A percentile compares a stretch with the other conserved stretches of the same genome.
phyloP scores from a whole-genome alignment of 345 rosid species.

The Gynandropsis gynandra region DNA sequence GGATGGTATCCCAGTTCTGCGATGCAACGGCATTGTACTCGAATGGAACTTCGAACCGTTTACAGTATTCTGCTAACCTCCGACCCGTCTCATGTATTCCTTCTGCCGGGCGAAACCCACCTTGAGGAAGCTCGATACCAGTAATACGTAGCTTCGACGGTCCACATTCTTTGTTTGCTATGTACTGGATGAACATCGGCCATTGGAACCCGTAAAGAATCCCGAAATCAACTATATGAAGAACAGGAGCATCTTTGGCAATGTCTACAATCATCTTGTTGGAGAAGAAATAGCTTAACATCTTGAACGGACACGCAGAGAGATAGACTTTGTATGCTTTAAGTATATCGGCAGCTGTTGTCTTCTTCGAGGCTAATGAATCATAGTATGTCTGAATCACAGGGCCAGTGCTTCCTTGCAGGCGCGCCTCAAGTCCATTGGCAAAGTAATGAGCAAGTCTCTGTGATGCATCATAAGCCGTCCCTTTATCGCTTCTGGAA shows the following conservation, averaged over 20 bases:
- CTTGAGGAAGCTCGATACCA: constrained; percentile 74
- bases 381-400: constrained; percentile 29
- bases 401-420: constrained; percentile 36
- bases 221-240: constrained; percentile 86
- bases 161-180: constrained; percentile 37
- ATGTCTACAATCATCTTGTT: constrained; percentile 39
- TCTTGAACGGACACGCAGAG: constrained; percentile 52
- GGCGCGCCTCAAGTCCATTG: constrained; percentile 70
- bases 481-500: constrained; percentile 47
- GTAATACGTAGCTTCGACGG: constrained; percentile 70
- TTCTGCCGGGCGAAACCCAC: constrained; percentile 65
- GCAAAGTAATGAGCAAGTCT: constrained; percentile 82
- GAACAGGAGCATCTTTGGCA: constrained; percentile 45
- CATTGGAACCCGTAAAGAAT: constrained; percentile 79
- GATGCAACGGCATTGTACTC: constrained; percentile 58
- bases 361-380: constrained; percentile 30
- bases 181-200: constrained; percentile 67
- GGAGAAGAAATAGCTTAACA: constrained; percentile 47
- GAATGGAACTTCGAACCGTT: constrained; percentile 64
- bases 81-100: constrained; percentile 65
- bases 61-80: constrained; percentile 55
- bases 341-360: constrained; percentile 53
- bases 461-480: constrained; percentile 69
- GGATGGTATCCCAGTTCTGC: constrained; percentile 64
- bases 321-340: constrained; percentile 49